Base-by-base conservation (phyloP, 495 filamentous ascomycete genomes). In the Lepidopterella palustris region DNA sequence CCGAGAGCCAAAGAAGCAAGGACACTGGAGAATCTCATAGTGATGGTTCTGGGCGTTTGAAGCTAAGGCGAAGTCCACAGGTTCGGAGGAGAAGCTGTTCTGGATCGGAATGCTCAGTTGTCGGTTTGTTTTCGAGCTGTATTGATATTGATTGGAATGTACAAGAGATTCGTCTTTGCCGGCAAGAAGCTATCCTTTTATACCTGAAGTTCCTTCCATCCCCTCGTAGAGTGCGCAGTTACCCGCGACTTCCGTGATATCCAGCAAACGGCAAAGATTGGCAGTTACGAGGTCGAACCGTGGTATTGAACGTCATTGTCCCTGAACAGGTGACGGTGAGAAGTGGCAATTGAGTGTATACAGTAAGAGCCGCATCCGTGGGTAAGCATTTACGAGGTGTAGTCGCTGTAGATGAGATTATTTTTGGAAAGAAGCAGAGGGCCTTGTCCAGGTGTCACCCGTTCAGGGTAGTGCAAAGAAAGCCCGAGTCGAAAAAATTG, bases 11-110 rank as follows among this genome's bases (percentile, higher is more conserved):
- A 24, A 23, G 63, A 29, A 5, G 70, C 50, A 63, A 75, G 45
- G 65, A 72, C 64, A 56, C 73, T 77, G 71, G 73, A 71, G 73
- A 81, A 72, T 63, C 79, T 77, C 80, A 83, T 83, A 68, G 60
- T 80, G 63, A 50, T 64, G 57, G 31, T 55, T 58, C 23, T 50
- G 31, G 39, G 24, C 18, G 25, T 13, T 8, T 15, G 39, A 32
- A 32, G 11, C n/a, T 13, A 6, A 9, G 53, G 31, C 24, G 40
- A 8, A 9, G 25, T 39, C 4, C 27, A 15, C 5, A 21, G 21
- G 31, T 50, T 48, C 8, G 39, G 8, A 24, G 27, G 55, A 28
- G 40, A n/a, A 3, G 21, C 35, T 47, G 32, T 49, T 35, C 5
- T 25, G 20, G 55, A 45, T 10, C 50, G 23, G 45, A 42, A 58